A percentile compares a stretch with the other conserved stretches of the same genome.
These are phyloP conservation scores for Chlorophyllum brunneum DNA, from an alignment of 768 basidiomycete species.

Conservation along the genomic window DNA sequence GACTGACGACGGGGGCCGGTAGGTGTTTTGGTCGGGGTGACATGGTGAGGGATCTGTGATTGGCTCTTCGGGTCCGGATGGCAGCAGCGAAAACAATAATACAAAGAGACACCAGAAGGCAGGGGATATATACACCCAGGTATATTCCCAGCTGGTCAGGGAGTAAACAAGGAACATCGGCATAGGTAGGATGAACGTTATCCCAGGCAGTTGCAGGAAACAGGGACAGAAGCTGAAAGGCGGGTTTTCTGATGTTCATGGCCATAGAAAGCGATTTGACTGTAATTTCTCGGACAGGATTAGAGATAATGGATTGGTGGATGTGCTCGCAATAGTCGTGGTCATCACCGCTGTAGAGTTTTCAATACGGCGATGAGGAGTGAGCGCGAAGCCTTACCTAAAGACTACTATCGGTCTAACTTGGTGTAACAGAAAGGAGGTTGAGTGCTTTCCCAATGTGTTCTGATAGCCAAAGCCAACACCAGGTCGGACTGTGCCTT, in stretches of 20 bases:
- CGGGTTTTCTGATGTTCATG: conserved; percentile 80
- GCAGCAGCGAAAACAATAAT: conserved; percentile 24
- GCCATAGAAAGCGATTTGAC: conserved; percentile 90
- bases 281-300: conserved; percentile 62
- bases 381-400: conserved; percentile 45
- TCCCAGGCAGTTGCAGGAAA: conserved; percentile 21
- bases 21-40: neutral
- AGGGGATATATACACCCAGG: conserved; percentile 64
- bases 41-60: conserved; percentile 11
- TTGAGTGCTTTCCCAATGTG: conserved; percentile 62
- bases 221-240: conserved; percentile 87
- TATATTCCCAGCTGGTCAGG: conserved; percentile 86
- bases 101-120: conserved; percentile 56
- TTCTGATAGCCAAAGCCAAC: conserved; percentile 84
- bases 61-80: conserved; percentile 21
- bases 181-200: conserved; percentile 28
- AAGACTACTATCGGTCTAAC: conserved; percentile 69
- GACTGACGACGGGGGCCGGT: conserved; percentile 3
- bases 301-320: conserved; percentile 33
- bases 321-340: conserved; percentile 90
- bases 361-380: conserved; percentile 10
- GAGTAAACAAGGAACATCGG: conserved; percentile 68
- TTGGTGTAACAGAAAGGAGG: conserved; percentile 59
- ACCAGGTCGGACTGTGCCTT: conserved; percentile 67
- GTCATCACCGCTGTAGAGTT: conserved; percentile 72